These are phyloP conservation scores for Fusarium clavum DNA, from an alignment of 2,329 filamentous ascomycete genomes.

Conservation along the genomic window DNA sequence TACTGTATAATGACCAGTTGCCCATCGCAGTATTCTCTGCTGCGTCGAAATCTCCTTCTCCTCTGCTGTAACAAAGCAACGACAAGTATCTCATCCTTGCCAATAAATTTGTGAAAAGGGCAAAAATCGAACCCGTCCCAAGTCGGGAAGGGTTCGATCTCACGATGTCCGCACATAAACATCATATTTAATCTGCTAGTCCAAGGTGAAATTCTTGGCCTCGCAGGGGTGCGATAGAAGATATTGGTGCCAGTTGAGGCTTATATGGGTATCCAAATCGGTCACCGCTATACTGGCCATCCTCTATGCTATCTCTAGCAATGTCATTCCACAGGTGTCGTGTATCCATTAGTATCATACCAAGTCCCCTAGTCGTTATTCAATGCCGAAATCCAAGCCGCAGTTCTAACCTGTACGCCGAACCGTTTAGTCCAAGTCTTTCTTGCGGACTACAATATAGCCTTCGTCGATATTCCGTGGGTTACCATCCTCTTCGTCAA, in stretches of 20 bases:
- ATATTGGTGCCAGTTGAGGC: not conserved
- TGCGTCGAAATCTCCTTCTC: not conserved
- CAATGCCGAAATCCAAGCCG: not conserved
- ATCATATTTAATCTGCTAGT: not conserved
- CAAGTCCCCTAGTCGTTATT: not conserved
- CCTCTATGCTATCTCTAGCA: not conserved
- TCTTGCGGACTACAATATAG: conserved; percentile 63
- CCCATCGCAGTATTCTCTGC: not conserved
- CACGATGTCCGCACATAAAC: not conserved
- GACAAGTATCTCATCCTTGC: not conserved
- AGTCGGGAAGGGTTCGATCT: conserved; percentile 4
- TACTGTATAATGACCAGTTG: not conserved
- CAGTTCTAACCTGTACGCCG: not conserved
- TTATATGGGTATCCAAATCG: not conserved
- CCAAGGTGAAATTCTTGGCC: not conserved
- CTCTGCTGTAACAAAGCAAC: not conserved
- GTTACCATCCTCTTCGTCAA: conserved; percentile 64
- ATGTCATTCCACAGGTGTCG: not conserved
- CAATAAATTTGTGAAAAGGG: not conserved
- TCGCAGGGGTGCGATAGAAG: conserved; percentile 3
- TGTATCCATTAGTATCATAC: not conserved
- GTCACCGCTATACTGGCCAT: not conserved
- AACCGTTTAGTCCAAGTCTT: not conserved
- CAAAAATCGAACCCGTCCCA: conserved; percentile 1
- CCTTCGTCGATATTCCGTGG: conserved; percentile 61